These are phyloP conservation scores for Orbilia ellipsospora DNA, from an alignment of 2,329 filamentous ascomycete species.

Conservation along the genomic window DNA sequence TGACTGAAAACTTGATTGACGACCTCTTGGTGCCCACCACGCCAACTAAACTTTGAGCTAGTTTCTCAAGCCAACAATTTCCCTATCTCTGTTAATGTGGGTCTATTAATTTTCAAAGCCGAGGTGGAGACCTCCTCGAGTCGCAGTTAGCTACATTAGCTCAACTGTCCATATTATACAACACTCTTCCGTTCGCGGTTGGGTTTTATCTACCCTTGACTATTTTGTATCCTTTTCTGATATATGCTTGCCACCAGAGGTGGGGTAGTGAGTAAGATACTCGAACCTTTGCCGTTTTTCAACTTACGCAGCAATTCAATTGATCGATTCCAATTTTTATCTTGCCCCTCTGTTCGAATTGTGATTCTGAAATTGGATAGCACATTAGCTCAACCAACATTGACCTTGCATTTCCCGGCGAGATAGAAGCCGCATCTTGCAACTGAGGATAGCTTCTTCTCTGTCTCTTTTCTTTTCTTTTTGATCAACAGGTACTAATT, in stretches of 20 bases:
- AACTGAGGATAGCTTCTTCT: background rate
- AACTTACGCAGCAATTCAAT: too few species aligned
- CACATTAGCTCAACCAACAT: conserved; percentile 42
- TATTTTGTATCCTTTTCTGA: conserved; percentile 27
- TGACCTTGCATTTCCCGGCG: conserved; percentile 47
- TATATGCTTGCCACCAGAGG: conserved; percentile 13
- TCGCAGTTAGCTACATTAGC: background rate
- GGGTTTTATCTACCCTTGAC: conserved; percentile 38
- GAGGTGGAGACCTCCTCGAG: conserved; percentile 33
- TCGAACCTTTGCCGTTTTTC: too few species aligned
- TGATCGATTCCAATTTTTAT: background rate
- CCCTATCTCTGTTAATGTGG: conserved; percentile 18
- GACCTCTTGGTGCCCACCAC: conserved; percentile 9
- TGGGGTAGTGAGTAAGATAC: conserved; percentile 19
- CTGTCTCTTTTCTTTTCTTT: background rate
- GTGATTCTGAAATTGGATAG: conserved; percentile 34
- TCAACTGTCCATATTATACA: too few species aligned
- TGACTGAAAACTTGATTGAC: conserved; percentile 6
- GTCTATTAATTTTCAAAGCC: conserved; percentile 24
- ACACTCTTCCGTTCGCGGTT: conserved; percentile 47
- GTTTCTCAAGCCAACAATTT: conserved; percentile 6
- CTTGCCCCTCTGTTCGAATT: conserved; percentile 6
- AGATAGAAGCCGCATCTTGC: conserved; percentile 8
- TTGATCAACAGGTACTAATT: conserved; percentile 37
- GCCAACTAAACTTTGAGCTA: conserved; percentile 16